Percentiles rank a stretch among this genome's conserved stretches.
These are phyloP conservation scores for Clavispora asparagi DNA, from an alignment of 805 yeast species.

Conservation along the genomic window DNA sequence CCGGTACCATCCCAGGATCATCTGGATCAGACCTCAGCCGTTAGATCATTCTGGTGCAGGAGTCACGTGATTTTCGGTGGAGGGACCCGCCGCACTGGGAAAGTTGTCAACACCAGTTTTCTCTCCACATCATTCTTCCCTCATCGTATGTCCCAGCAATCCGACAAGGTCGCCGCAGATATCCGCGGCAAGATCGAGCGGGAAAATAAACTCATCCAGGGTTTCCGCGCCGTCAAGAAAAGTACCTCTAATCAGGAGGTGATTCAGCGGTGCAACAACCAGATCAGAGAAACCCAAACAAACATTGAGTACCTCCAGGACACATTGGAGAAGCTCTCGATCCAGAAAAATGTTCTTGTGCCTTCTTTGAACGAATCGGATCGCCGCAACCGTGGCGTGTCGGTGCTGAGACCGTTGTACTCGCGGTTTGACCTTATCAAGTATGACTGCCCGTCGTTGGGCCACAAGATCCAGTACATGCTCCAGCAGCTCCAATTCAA, in stretches of 20 bases:
- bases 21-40: background rate
- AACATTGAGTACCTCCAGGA: constrained; percentile 86
- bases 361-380: constrained; percentile 2
- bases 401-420: constrained; percentile 38
- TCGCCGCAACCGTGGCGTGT: constrained; percentile 4
- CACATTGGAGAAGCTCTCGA: constrained; percentile 57
- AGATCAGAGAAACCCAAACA: constrained; percentile 85
- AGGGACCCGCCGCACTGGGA: constrained; percentile 3
- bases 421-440: constrained; percentile 78
- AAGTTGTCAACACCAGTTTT: constrained; percentile 11
- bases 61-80: background rate
- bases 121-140: background rate
- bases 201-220: constrained; percentile 81
- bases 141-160: constrained; percentile 10
- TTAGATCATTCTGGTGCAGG: background rate
- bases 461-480: constrained; percentile 94
- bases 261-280: constrained; percentile 85
- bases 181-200: constrained; percentile 82
- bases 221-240: constrained; percentile 76
- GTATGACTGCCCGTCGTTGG: constrained; percentile 90
- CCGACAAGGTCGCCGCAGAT: constrained; percentile 47
- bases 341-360: constrained; percentile 19
- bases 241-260: constrained; percentile 77
- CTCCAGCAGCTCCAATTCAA: constrained; percentile 91
- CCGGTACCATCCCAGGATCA: background rate